Percentiles rank a stretch among this genome's conserved stretches.
phyloP scores from a whole-genome alignment of 2,329 filamentous ascomycete species.

The Sphaerostilbella broomeana region DNA sequence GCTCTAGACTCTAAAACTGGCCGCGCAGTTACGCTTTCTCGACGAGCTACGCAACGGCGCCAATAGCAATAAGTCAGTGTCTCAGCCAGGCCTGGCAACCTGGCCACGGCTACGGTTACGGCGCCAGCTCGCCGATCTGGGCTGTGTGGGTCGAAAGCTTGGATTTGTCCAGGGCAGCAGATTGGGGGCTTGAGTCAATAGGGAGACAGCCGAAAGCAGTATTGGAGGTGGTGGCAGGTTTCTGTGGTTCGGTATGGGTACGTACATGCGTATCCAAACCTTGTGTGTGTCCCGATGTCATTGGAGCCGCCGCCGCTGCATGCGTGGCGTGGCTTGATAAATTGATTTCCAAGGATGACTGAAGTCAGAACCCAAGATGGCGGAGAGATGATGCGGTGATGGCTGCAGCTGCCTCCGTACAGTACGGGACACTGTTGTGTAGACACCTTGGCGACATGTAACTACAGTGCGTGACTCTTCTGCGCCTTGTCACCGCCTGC shows the following conservation, averaged over 20 bases:
- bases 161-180: too few species aligned
- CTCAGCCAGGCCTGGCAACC: slow-evolving; percentile 24
- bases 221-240: neutral
- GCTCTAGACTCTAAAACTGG: too few species aligned
- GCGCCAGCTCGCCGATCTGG: slow-evolving; percentile 14
- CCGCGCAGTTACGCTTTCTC: neutral
- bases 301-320: slow-evolving; percentile 4
- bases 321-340: slow-evolving; percentile 9
- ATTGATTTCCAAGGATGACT: neutral
- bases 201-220: too few species aligned
- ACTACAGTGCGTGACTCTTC: too few species aligned
- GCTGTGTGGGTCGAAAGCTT: slow-evolving; percentile 10
- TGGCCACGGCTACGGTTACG: slow-evolving; percentile 10
- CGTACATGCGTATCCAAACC: too few species aligned
- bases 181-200: too few species aligned
- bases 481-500: neutral
- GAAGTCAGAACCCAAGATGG: neutral
- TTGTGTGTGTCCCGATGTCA: slow-evolving; percentile 6
- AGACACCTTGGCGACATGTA: too few species aligned
- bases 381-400: too few species aligned
- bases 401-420: too few species aligned
- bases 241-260: too few species aligned
- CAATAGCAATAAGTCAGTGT: slow-evolving; percentile 25
- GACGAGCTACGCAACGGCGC: slow-evolving; percentile 13
- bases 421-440: too few species aligned